Conservation (phyloP, 257 asterid genomes). For the Ehretia macrophylla region DNA sequence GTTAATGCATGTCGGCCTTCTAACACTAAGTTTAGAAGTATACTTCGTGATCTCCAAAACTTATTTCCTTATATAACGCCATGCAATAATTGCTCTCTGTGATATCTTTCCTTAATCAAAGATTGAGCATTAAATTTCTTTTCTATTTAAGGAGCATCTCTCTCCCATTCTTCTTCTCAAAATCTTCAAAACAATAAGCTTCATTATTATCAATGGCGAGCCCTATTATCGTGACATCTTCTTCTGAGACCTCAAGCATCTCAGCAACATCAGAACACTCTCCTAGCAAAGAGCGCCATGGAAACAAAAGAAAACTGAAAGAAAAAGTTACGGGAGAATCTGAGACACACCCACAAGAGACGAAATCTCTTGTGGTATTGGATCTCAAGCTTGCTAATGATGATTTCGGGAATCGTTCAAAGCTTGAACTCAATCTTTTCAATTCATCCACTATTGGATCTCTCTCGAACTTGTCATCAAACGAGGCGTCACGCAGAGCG, state of each 20-base stretch:
- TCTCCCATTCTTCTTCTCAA: background rate
- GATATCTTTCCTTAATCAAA: background rate
- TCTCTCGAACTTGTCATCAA: conserved; percentile 13
- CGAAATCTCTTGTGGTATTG: conserved; percentile 14
- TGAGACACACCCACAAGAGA: conserved; percentile 4
- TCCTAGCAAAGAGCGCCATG: background rate
- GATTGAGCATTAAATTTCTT: background rate
- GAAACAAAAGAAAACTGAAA: conserved; percentile 6
- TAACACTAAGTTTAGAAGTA: too few relatives aligned
- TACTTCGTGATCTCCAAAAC: background rate
- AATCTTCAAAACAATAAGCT: background rate
- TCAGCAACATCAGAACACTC: conserved; percentile 24
- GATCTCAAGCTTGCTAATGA: conserved; percentile 38
- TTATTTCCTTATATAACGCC: background rate
- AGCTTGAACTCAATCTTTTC: conserved; percentile 44
- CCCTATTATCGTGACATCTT: conserved; percentile 11
- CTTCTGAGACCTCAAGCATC: conserved; percentile 43
- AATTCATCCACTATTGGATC: conserved; percentile 7
- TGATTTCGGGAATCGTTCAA: conserved; percentile 4
- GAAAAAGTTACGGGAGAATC: conserved; percentile 17
- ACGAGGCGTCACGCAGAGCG: conserved; percentile 11
- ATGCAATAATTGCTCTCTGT: background rate
- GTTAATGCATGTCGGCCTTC: too few relatives aligned
- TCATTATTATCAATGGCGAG: background rate
- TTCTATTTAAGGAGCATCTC: background rate